phyloP scores from a whole-genome alignment of 352 stramenopile species.

The Pythium rhizo-oryzae region DNA sequence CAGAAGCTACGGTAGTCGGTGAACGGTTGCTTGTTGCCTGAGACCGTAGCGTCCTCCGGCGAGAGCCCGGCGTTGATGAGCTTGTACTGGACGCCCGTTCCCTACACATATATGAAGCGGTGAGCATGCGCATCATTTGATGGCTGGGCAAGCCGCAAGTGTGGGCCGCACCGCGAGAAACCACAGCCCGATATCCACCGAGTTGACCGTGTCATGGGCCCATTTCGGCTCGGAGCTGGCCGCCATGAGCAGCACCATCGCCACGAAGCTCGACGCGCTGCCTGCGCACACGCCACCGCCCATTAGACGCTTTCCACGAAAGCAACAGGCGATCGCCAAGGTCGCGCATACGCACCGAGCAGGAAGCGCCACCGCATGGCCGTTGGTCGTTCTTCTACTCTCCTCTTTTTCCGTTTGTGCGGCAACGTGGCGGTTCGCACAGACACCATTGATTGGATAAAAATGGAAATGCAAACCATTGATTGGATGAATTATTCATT shows the following conservation, averaged over 20 bases:
- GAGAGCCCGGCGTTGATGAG: slow-evolving; percentile 72
- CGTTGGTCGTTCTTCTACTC: not conserved
- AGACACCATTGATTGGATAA: slow-evolving; percentile 4
- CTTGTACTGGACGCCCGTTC: slow-evolving; percentile 78
- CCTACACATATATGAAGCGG: slow-evolving; percentile 28
- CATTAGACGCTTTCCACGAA: not conserved
- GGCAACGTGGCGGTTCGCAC: slow-evolving; percentile 4
- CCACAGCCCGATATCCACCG: slow-evolving; percentile 77
- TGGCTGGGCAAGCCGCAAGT: too few relatives aligned
- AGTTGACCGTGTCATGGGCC: slow-evolving; percentile 69
- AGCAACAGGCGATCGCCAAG: too few relatives aligned
- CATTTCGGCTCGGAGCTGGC: slow-evolving; percentile 52
- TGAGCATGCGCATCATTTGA: not conserved
- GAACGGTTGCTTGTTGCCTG: slow-evolving; percentile 22
- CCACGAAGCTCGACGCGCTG: slow-evolving; percentile 50
- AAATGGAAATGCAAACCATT: not conserved
- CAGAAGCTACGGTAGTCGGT: slow-evolving; percentile 30
- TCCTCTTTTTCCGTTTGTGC: not conserved
- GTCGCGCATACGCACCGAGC: slow-evolving; percentile 6
- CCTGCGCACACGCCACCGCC: slow-evolving; percentile 30
- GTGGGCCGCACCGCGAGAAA: slow-evolving; percentile 43
- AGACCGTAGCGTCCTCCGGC: slow-evolving; percentile 16
- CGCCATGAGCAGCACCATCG: slow-evolving; percentile 52
- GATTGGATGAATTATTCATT: slow-evolving; percentile 8
- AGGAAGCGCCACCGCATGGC: slow-evolving; percentile 29